Conservation (phyloP, 2,329 filamentous ascomycete species). For the Stachybotrys chartarum region DNA sequence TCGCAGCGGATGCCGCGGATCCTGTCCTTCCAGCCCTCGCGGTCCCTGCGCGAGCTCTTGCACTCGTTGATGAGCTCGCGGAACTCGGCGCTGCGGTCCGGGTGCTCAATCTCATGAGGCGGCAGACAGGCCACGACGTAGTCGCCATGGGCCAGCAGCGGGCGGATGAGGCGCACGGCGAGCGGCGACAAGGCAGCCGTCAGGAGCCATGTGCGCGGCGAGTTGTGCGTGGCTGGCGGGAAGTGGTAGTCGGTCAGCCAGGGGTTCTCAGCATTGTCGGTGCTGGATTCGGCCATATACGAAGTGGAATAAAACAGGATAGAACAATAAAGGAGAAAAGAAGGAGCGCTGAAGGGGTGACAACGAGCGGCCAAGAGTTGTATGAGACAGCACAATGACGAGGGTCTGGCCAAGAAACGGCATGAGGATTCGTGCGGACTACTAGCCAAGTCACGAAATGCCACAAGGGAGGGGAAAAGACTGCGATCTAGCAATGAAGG, state of each 20-base stretch:
- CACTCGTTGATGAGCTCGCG: conserved; percentile 68
- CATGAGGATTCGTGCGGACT: too few relatives aligned
- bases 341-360: neutral
- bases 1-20: conserved; percentile 61
- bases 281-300: conserved; percentile 1
- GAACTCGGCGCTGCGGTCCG: conserved; percentile 70
- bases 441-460: too few relatives aligned
- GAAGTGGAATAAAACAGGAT: conserved; percentile 2
- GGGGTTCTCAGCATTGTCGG: conserved; percentile 8
- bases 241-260: conserved; percentile 20
- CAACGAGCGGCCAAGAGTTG: neutral
- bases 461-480: too few relatives aligned
- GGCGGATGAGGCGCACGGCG: conserved; percentile 71
- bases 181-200: conserved; percentile 82
- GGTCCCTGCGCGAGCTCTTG: conserved; percentile 53
- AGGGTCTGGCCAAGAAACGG: too few relatives aligned
- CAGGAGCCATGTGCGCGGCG: conserved; percentile 86
- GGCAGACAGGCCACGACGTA: conserved; percentile 80
- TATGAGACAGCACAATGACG: too few relatives aligned
- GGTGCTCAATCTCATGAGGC: conserved; percentile 70
- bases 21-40: conserved; percentile 74
- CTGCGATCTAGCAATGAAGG: too few relatives aligned
- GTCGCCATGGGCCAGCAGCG: conserved; percentile 85
- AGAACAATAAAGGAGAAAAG: neutral
- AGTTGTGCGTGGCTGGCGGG: conserved; percentile 54